phyloP scores from a whole-genome alignment of 2,329 filamentous ascomycete species.

The Aureobasidium sp. region DNA sequence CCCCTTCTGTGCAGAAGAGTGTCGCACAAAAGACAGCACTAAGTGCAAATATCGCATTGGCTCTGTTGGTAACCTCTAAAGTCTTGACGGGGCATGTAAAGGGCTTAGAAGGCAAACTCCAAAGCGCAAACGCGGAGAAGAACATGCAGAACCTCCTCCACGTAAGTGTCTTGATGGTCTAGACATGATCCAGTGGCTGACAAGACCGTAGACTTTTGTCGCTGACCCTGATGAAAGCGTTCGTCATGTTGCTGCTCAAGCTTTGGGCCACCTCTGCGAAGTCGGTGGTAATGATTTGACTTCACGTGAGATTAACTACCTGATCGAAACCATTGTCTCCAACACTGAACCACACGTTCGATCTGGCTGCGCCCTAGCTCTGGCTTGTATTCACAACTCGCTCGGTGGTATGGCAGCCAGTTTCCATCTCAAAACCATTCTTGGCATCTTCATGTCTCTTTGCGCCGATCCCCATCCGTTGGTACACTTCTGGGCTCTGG shows the following conservation, averaged over 20 bases:
- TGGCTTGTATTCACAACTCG: slow-evolving; percentile 89
- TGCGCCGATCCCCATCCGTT: slow-evolving; percentile 91
- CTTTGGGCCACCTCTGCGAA: slow-evolving; percentile 76
- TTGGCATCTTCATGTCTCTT: slow-evolving; percentile 98
- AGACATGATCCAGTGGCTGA: background rate
- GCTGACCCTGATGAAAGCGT: slow-evolving; percentile 79
- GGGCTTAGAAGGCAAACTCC: slow-evolving; percentile 74
- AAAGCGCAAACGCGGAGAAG: slow-evolving; percentile 68
- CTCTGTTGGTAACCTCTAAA: slow-evolving; percentile 70
- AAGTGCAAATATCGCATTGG: slow-evolving; percentile 78
- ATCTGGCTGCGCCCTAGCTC: slow-evolving; percentile 86
- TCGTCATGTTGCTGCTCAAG: slow-evolving; percentile 75
- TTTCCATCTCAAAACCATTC: slow-evolving; percentile 90
- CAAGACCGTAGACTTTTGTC: slow-evolving; percentile 53
- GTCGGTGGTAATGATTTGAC: slow-evolving; percentile 82
- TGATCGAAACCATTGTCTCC: slow-evolving; percentile 88
- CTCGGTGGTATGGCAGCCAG: slow-evolving; percentile 97
- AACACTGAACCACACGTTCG: slow-evolving; percentile 90
- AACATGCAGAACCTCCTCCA: slow-evolving; percentile 61
- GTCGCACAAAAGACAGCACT: slow-evolving; percentile 84
- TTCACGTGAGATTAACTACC: slow-evolving; percentile 77
- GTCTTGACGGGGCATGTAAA: slow-evolving; percentile 57
- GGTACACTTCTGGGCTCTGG: slow-evolving; percentile 93
- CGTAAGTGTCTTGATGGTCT: slow-evolving; percentile 42
- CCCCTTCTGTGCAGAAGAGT: slow-evolving; percentile 77